Base-by-base conservation (phyloP, 768 basidiomycete species). In the Mycena floridula region DNA sequence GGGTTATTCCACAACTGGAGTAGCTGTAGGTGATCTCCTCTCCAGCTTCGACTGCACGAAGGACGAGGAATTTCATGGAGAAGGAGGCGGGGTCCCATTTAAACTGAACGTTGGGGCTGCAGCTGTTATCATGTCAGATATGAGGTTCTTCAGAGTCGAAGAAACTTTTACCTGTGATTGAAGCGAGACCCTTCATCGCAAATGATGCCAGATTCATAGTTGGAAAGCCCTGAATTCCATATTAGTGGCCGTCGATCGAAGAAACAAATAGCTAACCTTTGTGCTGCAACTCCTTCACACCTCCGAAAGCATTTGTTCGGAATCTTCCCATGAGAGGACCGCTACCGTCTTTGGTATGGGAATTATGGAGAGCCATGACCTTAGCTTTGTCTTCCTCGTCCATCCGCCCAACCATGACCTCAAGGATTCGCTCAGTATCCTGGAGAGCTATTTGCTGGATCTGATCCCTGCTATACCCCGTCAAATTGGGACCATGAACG, bases 81-180 rank as follows among this genome's bases (percentile, higher is more conserved):
- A 40, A 40, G n/a, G 40, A 20, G 40, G 16, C 18, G 18, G 23
- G 20, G 18, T 21, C 15, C 40, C 40, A 40, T 7, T 6, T 8
- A 5, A 18, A 5, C 6, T 20, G 16, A n/a, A 24, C 25, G 40
- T 45, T 39, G 9, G 37, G 44, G 21, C 37, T 23, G 37, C 44
- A 45, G 37, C 37, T 45, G 24, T 28, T 9, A 39, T 39, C 37
- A 20, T 9, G 21, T 39, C 20, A 12, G 37, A 9, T 11, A 32
- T 11, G 37, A 12, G 20, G 9, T 12, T 12, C 11, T 20, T 12
- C 20, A 9, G 37, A 39, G 11, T 11, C 12, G 21, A 9, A 44
- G 22, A 26, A 18, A 44, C 36, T 22, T 23, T 9, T 21, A 42
- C 45, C 45, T 42, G 20, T 42, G 45, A 23, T 46, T 46, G 7